Conservation (phyloP, 352 stramenopile species). For the Globisporangium orthogonon region DNA sequence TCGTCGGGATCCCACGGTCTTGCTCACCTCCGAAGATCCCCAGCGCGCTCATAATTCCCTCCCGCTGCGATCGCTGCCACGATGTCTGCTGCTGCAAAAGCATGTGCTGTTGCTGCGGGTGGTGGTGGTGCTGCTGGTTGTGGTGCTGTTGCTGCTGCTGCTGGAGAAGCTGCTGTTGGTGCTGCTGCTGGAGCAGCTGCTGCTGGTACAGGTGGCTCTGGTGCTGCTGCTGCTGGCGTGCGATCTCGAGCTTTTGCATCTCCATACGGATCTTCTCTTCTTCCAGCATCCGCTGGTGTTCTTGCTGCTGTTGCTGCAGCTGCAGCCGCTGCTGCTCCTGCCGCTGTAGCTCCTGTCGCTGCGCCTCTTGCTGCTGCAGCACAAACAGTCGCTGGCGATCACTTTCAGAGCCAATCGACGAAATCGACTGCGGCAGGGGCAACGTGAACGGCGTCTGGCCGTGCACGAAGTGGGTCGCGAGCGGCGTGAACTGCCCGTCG, state of each 20-base stretch:
- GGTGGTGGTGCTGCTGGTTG: constrained; percentile 38
- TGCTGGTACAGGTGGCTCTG: constrained; percentile 54
- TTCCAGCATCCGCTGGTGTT: constrained; percentile 65
- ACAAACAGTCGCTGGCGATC: constrained; percentile 57
- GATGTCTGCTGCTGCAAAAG: constrained; percentile 69
- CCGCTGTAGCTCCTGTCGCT: constrained; percentile 34
- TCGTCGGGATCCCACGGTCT: constrained; percentile 13
- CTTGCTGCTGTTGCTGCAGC: constrained; percentile 50
- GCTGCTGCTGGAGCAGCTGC: constrained; percentile 41
- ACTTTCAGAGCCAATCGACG: constrained; percentile 9
- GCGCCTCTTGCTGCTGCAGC: constrained; percentile 25
- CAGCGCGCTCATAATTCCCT: constrained; percentile 73
- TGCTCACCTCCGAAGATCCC: constrained; percentile 49
- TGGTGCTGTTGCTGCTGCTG: constrained; percentile 54
- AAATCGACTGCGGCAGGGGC: constrained; percentile 16
- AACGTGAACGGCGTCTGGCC: constrained; percentile 64
- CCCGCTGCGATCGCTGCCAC: constrained; percentile 66
- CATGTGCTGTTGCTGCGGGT: constrained; percentile 68
- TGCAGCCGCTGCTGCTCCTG: constrained; percentile 62
- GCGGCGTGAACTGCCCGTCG: constrained; percentile 63
- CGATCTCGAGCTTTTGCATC: constrained; percentile 74
- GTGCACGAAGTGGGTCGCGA: constrained; percentile 72
- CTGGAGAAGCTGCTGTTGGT: constrained; percentile 29
- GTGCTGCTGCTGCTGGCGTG: constrained; percentile 67
- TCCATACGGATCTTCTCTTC: constrained; percentile 80